A percentile compares a stretch with the other conserved stretches of the same genome.
Conservation (phyloP, 345 rosid species). For the Acer saccharum region DNA sequence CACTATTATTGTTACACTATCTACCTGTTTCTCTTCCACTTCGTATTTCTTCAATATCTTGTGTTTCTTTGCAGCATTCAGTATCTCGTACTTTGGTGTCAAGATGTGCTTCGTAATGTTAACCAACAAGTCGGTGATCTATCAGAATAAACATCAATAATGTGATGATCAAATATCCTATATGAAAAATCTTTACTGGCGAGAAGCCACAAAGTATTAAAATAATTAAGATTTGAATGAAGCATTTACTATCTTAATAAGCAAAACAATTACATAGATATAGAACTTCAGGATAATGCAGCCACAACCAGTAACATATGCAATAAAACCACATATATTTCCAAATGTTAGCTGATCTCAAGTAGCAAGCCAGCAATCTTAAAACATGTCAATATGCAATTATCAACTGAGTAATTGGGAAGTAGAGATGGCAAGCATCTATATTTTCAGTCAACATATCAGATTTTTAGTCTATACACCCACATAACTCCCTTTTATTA, state of each 20-base stretch:
- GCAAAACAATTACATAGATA: not conserved
- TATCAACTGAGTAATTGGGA: not conserved
- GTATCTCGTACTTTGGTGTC: slow-evolving; percentile 32
- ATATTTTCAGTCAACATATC: not conserved
- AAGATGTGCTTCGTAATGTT: slow-evolving; percentile 38
- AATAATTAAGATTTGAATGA: not conserved
- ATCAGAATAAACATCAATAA: not conserved
- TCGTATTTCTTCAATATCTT: slow-evolving; percentile 29
- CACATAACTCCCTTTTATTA: not conserved
- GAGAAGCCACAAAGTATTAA: not conserved
- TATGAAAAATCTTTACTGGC: not conserved
- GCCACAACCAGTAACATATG: not conserved
- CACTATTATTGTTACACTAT: not conserved
- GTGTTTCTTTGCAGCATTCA: slow-evolving; percentile 32
- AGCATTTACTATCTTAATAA: not conserved
- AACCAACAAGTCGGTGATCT: slow-evolving; percentile 41
- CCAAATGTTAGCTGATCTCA: not conserved
- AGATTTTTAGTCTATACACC: not conserved
- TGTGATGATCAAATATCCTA: not conserved
- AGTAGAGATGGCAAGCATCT: not conserved
- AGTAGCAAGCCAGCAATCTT: not conserved
- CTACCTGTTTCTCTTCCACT: slow-evolving; percentile 40
- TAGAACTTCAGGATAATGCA: not conserved
- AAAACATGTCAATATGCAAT: not conserved
- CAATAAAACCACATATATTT: not conserved